These are phyloP conservation scores for Botryosphaeria dothidea DNA, from an alignment of 2,329 filamentous ascomycete species.

Conservation along the genomic window DNA sequence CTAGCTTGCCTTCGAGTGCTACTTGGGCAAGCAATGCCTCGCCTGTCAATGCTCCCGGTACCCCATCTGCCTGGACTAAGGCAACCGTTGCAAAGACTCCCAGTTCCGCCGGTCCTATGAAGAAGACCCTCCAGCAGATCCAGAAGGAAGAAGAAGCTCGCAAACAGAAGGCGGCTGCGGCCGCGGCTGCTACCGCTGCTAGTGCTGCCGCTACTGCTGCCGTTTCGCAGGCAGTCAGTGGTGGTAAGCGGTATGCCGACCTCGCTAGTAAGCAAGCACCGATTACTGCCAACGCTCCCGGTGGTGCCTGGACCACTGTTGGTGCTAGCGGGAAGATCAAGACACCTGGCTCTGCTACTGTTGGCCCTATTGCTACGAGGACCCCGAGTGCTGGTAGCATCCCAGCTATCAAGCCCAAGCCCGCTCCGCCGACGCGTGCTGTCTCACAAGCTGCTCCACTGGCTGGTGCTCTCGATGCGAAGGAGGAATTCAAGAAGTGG, in stretches of 20 bases:
- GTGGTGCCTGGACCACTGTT: conserved; percentile 87
- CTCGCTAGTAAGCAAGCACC: conserved; percentile 76
- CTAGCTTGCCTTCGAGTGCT: conserved; percentile 81
- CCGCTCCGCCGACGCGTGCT: conserved; percentile 47
- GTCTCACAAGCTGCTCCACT: conserved; percentile 49
- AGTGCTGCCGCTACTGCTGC: conserved; percentile 45
- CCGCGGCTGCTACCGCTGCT: conserved; percentile 49
- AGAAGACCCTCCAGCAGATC: conserved; percentile 94
- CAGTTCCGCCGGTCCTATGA: conserved; percentile 48
- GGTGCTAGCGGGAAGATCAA: conserved; percentile 93
- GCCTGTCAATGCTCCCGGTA: conserved; percentile 61
- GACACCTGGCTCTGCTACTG: conserved; percentile 62
- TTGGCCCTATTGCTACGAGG: conserved; percentile 47
- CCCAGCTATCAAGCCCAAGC: conserved; percentile 52
- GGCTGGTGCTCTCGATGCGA: conserved; percentile 61
- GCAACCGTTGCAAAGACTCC: conserved; percentile 48
- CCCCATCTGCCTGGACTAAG: conserved; percentile 65
- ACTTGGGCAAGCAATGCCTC: conserved; percentile 82
- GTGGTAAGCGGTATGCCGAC: conserved; percentile 89
- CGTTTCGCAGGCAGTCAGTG: conserved; percentile 28
- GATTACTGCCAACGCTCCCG: conserved; percentile 39
- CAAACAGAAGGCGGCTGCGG: conserved; percentile 71
- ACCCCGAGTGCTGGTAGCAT: conserved; percentile 49
- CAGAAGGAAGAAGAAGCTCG: conserved; percentile 92
- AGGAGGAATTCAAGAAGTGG: conserved; percentile 96